phyloP scores from a whole-genome alignment of 805 yeast genomes.

The Yamadazyma olivae region DNA sequence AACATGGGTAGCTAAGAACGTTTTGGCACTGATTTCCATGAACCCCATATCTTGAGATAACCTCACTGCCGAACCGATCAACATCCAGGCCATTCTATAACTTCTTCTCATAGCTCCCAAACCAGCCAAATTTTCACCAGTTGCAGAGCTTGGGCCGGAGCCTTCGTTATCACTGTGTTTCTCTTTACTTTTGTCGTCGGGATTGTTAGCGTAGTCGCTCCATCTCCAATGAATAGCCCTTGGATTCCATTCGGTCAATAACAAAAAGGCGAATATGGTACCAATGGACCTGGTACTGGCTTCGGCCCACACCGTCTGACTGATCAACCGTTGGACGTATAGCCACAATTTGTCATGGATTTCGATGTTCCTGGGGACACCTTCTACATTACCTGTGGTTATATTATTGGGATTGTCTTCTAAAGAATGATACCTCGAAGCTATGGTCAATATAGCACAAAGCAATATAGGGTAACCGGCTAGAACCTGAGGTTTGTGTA shows the following conservation, averaged over 20 bases:
- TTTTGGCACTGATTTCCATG: conserved; percentile 67
- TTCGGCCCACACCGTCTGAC: conserved; percentile 92
- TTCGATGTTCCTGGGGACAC: conserved; percentile 49
- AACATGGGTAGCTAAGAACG: conserved; percentile 79
- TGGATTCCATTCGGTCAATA: conserved; percentile 95
- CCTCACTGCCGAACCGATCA: conserved; percentile 82
- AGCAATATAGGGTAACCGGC: conserved; percentile 79
- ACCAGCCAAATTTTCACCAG: conserved; percentile 59
- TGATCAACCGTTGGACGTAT: conserved; percentile 73
- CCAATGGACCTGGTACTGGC: conserved; percentile 86
- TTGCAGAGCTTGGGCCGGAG: neutral
- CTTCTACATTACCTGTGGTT: conserved; percentile 20
- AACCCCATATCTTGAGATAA: conserved; percentile 85
- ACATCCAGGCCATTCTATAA: conserved; percentile 92
- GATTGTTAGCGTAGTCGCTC: conserved; percentile 74
- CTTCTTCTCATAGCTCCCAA: conserved; percentile 82
- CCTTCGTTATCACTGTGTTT: neutral
- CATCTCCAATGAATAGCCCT: conserved; percentile 88
- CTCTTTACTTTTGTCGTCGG: conserved; percentile 33
- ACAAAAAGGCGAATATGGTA: conserved; percentile 76
- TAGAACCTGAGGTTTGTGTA: conserved; percentile 62
- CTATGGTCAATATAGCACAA: conserved; percentile 76
- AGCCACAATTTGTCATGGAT: conserved; percentile 83
- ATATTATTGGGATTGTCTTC: conserved; percentile 38
- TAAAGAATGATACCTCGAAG: conserved; percentile 72